Base-by-base conservation (phyloP, 495 filamentous ascomycete species). In the Astrocystis sublimbata region DNA sequence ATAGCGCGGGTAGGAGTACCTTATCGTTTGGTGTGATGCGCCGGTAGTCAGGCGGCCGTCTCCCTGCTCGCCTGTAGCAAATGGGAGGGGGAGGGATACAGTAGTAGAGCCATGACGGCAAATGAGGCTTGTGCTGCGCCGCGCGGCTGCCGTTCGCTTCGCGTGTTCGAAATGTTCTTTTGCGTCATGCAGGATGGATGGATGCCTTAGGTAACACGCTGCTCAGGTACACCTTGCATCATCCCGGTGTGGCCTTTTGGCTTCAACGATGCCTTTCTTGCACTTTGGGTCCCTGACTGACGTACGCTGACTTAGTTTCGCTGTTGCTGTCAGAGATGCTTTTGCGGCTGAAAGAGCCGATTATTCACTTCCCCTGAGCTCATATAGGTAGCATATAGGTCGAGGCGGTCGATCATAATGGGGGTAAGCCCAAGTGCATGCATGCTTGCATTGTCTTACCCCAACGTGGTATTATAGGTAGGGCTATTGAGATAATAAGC, bases 381-480 rank as follows among this genome's bases (percentile, higher is more conserved):
- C 24, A 13, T 42, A 55, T 23, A 31, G 23, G 23, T 33, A 21
- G 28, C 24, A 13, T 42, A 55, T 23, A 31, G 23, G 23, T 33
- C 23, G 28, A 57, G 21, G 26, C 40, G 54, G 40, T n/a, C 54
- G 54, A 45, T 45, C 10, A 33, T 57, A 21, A 57, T 8, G 21
- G 23, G 19, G 41, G 42, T 35, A 2, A 6, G 17, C 31, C 31
- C 9, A 41, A n/a, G 26, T 1, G 45, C 3, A 17, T 12, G 45
- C 17, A 12, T 26, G 42, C 24, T 36, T 58, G 31, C 33, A 60
- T 41, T 35, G 35, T 21, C 47, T 15, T 51, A 50, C 43, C 31
- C 35, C 33, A 52, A 60, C 35, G 45, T 60, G 58, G 58, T 60
- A 52, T 52, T 49, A 60, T 60, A 52, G 24, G 58, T 52, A 31